Base-by-base conservation (phyloP, 1,284 basidiomycete genomes). In the Leccinum brunneo-olivaceum region DNA sequence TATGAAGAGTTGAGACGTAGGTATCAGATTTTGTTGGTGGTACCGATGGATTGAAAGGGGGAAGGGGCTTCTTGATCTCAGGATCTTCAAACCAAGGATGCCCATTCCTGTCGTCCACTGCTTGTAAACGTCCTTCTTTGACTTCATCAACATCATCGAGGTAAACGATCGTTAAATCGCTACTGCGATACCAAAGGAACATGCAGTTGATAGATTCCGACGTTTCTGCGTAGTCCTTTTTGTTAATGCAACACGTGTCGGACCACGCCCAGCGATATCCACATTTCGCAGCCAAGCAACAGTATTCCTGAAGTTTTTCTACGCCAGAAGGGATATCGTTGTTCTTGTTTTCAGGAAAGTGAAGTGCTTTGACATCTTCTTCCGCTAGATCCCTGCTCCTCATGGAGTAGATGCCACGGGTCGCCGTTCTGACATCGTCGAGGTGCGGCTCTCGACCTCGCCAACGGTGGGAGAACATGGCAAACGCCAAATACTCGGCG, bases 171-270 rank as follows among this genome's bases (percentile, higher is more conserved):
- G 49, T 58, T 28, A 59, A 19, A 9, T 58, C 36, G 23, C 58
- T 47, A 40, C 14, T 24, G 25, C 29, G 40, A 50, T 56, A 56
- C 55, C 55, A 56, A 7, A 39, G 37, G 25, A 58, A 58, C 57
- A 60, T 60, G 33, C 28, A 51, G 15, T 54, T 56, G 39, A 56
- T 45, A 15, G 55, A 57, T 39, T 58, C 48, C n/a, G 51, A 46
- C 6, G 33, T 47, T 35, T 60, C 55, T 0, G 43, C 40, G 32
- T 39, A 51, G 23, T 45, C 47, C 36, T 28, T 35, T 20, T 57
- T 53, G 32, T 56, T 43, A 10, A 56, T 60, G 15, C 55, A 60
- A 30, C 55, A 56, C 9, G 57, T 60, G 33, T 60, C 57, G 1
- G 44, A 34, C 57, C 55, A 57, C 14, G 48, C 55, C 57, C 55